Evolutionary conservation across 371 early-diverging fungal genomes (phyloP).

Genomic region (Rhizopus stolonifer): DNA sequence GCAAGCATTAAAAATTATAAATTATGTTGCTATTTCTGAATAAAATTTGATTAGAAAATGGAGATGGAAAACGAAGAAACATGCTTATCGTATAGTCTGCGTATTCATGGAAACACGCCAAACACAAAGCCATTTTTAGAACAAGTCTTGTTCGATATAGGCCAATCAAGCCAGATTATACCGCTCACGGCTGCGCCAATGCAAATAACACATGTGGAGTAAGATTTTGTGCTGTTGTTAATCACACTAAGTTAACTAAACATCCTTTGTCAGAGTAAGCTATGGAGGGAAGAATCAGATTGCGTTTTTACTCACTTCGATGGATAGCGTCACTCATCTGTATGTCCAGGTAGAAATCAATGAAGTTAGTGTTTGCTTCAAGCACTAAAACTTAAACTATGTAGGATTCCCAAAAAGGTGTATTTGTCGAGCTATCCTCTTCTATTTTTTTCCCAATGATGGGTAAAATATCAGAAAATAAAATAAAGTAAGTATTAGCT

Average conservation of each 20-base stretch:
- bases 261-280: conserved; percentile 13
- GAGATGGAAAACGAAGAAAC: conserved; percentile 23
- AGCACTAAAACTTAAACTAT: not conserved
- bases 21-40: too few species aligned
- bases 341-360: conserved; percentile 28
- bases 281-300: conserved; percentile 18
- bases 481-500: conserved; percentile 26
- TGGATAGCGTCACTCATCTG: conserved; percentile 46
- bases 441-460: conserved; percentile 41
- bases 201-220: conserved; percentile 49
- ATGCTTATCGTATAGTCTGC: conserved; percentile 25
- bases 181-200: conserved; percentile 41
- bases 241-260: not conserved
- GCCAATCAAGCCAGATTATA: conserved; percentile 38
- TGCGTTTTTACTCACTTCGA: conserved; percentile 41
- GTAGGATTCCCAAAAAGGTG: conserved; percentile 6
- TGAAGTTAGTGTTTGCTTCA: not conserved
- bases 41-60: too few species aligned
- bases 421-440: conserved; percentile 32
- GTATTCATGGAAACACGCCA: conserved; percentile 30
- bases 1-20: conserved; percentile 18
- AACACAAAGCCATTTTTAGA: conserved; percentile 37
- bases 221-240: conserved; percentile 10
- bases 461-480: conserved; percentile 33
- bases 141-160: conserved; percentile 33